Conservation (phyloP, 2,329 filamentous ascomycete genomes). For the Talaromyces sp. region DNA sequence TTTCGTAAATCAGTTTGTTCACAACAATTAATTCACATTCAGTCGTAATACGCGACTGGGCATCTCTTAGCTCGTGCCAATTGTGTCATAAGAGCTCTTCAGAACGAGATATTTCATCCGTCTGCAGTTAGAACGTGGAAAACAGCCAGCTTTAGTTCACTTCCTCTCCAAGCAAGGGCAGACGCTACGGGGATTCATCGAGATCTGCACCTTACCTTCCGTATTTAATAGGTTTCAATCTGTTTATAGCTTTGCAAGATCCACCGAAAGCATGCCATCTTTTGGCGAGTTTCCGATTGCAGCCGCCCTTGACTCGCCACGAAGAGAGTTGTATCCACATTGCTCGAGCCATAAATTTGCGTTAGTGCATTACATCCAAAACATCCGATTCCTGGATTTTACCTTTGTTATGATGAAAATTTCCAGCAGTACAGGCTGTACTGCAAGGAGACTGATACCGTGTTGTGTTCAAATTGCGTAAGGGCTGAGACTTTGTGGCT, state of each 20-base stretch:
- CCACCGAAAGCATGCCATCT: background rate
- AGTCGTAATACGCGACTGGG: background rate
- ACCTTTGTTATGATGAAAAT: background rate
- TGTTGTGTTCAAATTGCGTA: background rate
- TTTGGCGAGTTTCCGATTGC: background rate
- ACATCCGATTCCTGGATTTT: background rate
- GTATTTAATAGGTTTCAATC: background rate
- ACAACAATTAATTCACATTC: no score
- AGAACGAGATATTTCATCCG: background rate
- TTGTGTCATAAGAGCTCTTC: background rate
- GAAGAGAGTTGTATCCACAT: background rate
- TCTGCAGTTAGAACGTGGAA: slow-evolving; percentile 4
- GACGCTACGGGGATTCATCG: background rate
- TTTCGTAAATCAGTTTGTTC: background rate
- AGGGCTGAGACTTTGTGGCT: background rate
- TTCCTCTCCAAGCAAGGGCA: slow-evolving; percentile 1
- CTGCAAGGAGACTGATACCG: background rate
- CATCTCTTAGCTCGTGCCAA: background rate
- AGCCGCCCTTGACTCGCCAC: background rate
- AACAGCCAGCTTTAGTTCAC: background rate
- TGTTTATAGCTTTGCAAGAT: background rate
- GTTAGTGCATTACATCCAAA: background rate
- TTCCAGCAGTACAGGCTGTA: background rate
- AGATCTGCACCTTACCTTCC: background rate
- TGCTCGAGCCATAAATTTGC: background rate